Base-by-base conservation (phyloP, 768 basidiomycete species). In the Xerocomus spinulosus region DNA sequence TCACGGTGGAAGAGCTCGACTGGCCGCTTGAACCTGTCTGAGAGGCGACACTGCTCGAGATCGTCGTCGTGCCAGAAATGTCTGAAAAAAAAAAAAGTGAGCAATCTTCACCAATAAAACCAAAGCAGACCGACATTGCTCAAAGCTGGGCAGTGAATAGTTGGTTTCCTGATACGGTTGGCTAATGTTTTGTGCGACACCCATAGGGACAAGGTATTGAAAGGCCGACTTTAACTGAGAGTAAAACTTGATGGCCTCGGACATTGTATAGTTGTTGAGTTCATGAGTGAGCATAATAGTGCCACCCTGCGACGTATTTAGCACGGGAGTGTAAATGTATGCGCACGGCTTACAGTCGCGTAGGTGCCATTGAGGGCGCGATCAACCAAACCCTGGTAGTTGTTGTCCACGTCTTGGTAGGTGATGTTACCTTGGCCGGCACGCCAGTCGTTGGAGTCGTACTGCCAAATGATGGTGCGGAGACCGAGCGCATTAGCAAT, bases 381-480 rank as follows among this genome's bases (percentile, higher is more conserved):
- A 20, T 70, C 41, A 24, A 85, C 68, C 62, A 89, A 73, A 8
- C 44, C 52, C 44, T 80, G 61, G 56, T 87, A 87, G 54, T 80
- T 77, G 39, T 62, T 57, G 42, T 79, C 73, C 15, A 84, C 72
- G 25, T 72, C 63, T 23, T 73, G 72, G 2, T 64, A 62, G 9
- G 73, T 76, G 36, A 75, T 54, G 29, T 67, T 67, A 3, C 70
- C 74, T 2, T 70, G 71, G 5, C 79, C 77, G 21, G 75, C 78
- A 59, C 80, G 76, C 87, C 87, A 90, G 64, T 92, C 88, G 32
- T 74, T 69, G n/a, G 81, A 77, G 56, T 85, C 82, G 50, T 75
- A 80, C 55, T 72, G 63, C 89, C 90, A 92, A 42, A 91, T 71
- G 59, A 92, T 73, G 3, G 86, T 86, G 12, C 76, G 77, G 14